Evolutionary conservation across 805 yeast species (phyloP), one percentile per base, ranked within the genome.

Genomic region (Yamadazyma insecticola): DNA sequence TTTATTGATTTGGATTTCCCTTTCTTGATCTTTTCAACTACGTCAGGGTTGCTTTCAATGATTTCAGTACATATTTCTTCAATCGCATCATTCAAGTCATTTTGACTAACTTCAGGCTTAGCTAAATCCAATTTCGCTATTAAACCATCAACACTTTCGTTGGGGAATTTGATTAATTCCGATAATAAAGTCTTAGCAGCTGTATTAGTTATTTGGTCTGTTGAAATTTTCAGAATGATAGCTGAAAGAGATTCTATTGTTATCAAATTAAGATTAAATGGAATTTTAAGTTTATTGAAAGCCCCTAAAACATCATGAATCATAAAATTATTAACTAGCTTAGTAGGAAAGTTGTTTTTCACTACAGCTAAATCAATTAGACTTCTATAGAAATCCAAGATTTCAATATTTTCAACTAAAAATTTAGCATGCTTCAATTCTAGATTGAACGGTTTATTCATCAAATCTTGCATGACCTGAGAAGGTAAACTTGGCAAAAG

Each of bases 291-390:
- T 47, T 75, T 78, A 6, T 76, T 67, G 37, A 85, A 63, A 10
- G 75, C 63, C 0, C 97, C 96, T 12, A 86, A 48, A 24, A 87
- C 59, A 41, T 86, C 89, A 56, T 90, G 89, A 6, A 86, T 75
- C 6, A 87, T 54, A 95, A 96, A 90, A 49, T 82, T 85, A 17
- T 78, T 76, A 2, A 76, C 77, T 24, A 62, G 39, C 36, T 64
- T 75, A 6, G 51, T 45, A 11, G 50, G 41, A 6, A 51, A 39
- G 8, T 54, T 39, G 10, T 39, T 22, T 2, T 35, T 47, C 25
- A 9, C 43, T 33, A 28, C 56, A 5, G 52, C 35, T 2, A 24
- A 21, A 1, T 41, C 39, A 39, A 60, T 69, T 16, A 82, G 53
- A 3, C 57, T 45, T 5, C 63, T 40, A 54, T 76, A 89, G 51